Conservation (phyloP, 306 rosid genomes). For the Vigna angularis region DNA sequence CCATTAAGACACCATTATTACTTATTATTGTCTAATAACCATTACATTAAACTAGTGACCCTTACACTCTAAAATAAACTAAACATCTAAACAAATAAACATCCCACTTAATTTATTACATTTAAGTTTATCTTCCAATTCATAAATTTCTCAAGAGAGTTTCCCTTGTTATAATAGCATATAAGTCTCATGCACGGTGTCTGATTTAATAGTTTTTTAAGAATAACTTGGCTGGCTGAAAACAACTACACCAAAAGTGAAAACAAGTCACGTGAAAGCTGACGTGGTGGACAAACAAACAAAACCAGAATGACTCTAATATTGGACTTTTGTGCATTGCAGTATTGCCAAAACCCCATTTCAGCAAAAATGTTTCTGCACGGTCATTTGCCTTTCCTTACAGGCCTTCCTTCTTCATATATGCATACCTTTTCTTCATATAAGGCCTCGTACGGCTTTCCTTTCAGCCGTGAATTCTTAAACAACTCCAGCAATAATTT, state of each 20-base stretch:
- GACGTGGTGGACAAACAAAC: not conserved
- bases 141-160: too few species aligned
- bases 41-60: too few species aligned
- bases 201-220: not conserved
- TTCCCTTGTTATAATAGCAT: not conserved
- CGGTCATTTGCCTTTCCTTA: not conserved
- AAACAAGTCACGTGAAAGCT: not conserved
- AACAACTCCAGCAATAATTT: not conserved
- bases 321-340: not conserved
- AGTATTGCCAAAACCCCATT: not conserved
- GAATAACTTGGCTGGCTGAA: not conserved
- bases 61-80: too few species aligned
- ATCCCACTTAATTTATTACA: too few species aligned
- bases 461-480: not conserved
- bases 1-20: too few species aligned
- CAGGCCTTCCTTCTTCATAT: not conserved
- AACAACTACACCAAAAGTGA: not conserved
- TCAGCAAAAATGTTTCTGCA: not conserved
- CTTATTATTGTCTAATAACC: too few species aligned
- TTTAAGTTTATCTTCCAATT: too few species aligned
- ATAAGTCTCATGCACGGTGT: not conserved
- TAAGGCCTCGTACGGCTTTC: not conserved
- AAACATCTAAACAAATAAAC: too few species aligned
- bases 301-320: not conserved
- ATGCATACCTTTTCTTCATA: not conserved